Evolutionary conservation across 108 stramenopile species (phyloP), one percentile per base, ranked within the genome.

Genomic region (Pseudonitzschia delicatissima): DNA sequence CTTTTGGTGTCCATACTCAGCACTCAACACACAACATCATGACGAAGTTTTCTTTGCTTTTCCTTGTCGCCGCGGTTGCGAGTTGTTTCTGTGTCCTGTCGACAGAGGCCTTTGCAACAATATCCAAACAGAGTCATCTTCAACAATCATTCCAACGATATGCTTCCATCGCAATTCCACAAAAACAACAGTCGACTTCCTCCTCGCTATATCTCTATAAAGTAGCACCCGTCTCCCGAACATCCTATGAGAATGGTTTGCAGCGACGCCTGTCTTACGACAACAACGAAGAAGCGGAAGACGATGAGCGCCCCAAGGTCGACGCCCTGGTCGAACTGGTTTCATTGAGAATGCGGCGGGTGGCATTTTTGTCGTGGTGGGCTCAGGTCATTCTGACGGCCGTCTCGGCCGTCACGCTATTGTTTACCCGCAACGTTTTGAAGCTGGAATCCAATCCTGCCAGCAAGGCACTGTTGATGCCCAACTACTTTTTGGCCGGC

Each of bases 331-430:
- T 80, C 4, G 36, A 55, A 28, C 53, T 71, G 32, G 64, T 68
- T 4, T 67, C 87, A n/a, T 26, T 67, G 25, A 52, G 40, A 15
- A 63, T 91, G 3, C 74, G 71, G 3, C 78, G 87, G 0, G 51
- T 85, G 5, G 63, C 82, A 0, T 96, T 88, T 87, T 60, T 90
- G 28, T 86, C 88, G 1, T 96, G 95, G 95, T 96, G 95, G 95
- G 51, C 77, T 12, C 95, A 96, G 70, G 61, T 92, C 0, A 92
- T 96, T 33, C 70, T 93, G 12, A 92, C 88, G 5, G 75, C 77
- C 9, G 72, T 93, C n/a, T 67, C 76, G 34, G 72, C 88, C 34
- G 78, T 92, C 18, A 93, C 85, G 20, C 78, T 96, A 18, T 15
- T 87, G 3, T 96, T 96, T 73, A 85, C 95, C n/a, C 74, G 77